Evolutionary conservation across 2,329 filamentous ascomycete genomes (phyloP).

Genomic region (Metarhizium robertsii): DNA sequence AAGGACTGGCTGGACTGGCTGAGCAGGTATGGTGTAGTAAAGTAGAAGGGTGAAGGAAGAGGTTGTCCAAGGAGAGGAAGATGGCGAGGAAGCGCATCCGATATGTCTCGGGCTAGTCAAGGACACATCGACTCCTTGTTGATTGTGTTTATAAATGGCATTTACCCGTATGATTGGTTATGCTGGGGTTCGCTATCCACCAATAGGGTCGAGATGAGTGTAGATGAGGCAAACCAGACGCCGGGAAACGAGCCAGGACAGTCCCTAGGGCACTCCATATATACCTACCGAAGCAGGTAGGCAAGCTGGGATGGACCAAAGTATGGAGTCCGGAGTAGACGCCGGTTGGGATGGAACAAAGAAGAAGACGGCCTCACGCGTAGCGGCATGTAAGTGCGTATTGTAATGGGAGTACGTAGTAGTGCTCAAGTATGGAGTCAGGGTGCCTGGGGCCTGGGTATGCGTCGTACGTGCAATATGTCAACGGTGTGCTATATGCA

Average conservation of each 20-base stretch:
- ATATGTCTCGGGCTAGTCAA: conserved; percentile 20
- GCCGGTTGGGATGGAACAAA: conserved; percentile 7
- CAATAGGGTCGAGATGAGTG: conserved; percentile 23
- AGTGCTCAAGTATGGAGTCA: neutral
- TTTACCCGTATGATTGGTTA: conserved; percentile 24
- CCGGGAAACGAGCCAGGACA: conserved; percentile 21
- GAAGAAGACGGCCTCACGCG: neutral
- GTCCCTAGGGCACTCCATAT: conserved; percentile 9
- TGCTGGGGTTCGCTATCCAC: conserved; percentile 18
- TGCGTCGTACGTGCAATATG: no score
- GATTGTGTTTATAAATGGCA: conserved; percentile 19
- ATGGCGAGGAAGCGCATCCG: conserved; percentile 1
- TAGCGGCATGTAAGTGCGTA: neutral
- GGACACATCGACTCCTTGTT: conserved; percentile 13
- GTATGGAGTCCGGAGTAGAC: conserved; percentile 10
- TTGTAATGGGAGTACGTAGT: neutral
- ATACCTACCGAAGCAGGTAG: neutral
- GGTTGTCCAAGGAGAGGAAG: neutral
- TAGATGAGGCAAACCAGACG: conserved; percentile 24
- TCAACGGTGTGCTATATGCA: no score
- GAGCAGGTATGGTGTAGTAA: neutral
- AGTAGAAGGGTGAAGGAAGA: neutral
- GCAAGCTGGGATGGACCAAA: conserved; percentile 12
- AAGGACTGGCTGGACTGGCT: neutral
- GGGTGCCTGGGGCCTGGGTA: no score